Evolutionary conservation across 306 rosid species (phyloP), one percentile per base, ranked within the genome.

Genomic region (Cajanus cajan): DNA sequence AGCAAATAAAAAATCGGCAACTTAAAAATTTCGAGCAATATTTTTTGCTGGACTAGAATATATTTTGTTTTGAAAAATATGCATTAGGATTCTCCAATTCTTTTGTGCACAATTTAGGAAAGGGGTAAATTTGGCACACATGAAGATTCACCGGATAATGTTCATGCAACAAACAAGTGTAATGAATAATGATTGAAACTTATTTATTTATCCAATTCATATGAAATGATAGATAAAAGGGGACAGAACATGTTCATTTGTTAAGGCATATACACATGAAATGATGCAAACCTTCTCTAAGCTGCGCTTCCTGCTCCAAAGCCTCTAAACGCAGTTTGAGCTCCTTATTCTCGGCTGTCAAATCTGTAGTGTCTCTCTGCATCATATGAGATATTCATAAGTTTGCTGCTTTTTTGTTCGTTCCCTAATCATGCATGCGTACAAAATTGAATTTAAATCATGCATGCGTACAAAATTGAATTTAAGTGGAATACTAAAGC

Each of bases 351-450:
- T 95, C 91, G 55, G 84, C 1, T 69, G 87, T 82, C 81, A 95
- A 79, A 12, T 85, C 94, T 44, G 93, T 39, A 18, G 98, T 92
- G 85, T 95, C 98, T 80, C 96, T 93, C 99, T 95, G 93, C 92
- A 90, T 68, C 80, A 86, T 59, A 69, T n/a, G 15, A 74, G 77
- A 81, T 15, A 61, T 11, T 44, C 11, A 73, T 78, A 14, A 86
- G 77, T 55, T 67, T 43, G 19, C 15, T 54, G 19, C 51, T 25
- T 64, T 58, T 59, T 19, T 11, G 28, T 24, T 40, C 64, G 18
- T 28, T 77, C 39, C 19, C 37, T 50, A 55, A 11, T 28, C 40
- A 72, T 40, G 33, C 69, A 25, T 16, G 8, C 48, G 21, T 14
- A 74, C 12, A 19, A 77, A 66, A 66, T 22, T 40, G 57, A 61